Evolutionary conservation across 345 rosid species (phyloP), one percentile per base, ranked within the genome.

Genomic region (Acer yangbiense): DNA sequence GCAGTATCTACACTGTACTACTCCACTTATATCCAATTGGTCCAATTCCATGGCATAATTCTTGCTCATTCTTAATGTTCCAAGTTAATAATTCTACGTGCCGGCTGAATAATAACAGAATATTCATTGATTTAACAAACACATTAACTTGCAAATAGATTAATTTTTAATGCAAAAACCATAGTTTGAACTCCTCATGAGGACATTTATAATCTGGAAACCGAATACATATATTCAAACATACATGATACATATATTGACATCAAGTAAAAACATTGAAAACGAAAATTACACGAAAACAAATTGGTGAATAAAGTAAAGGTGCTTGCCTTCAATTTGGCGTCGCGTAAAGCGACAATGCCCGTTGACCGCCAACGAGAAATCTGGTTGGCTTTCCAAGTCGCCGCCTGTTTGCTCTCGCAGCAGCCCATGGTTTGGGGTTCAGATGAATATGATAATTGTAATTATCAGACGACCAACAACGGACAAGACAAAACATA

Each of bases 341-440:
- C 77, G 82, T 95, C 98, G 43, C 99, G 97, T 35, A 95, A 80
- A 32, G 94, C 94, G 72, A 95, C 94, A 80, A 95, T 93, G 82
- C 99, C 99, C 29, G 99, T 93, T 65, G 98, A 90, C 82, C 98
- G 93, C 99, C 99, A 93, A 21, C 97, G 88, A 3, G 94, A 83
- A 68, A 87, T n/a, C 85, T 94, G 85, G 74, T 71, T 80, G 52
- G 92, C 92, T 78, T 90, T 93, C 63, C 93, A 85, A n/a, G 25
- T 10, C 79, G 89, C 93, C 7, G 86, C 92, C 79, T 82, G 72
- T 80, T 84, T 90, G 93, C 97, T 93, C 65, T 68, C 78, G 77
- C 90, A 93, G 83, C 94, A 91, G 71, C 98, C 99, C 98, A 95
- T 95, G 71, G 39, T 71, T 43, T 10, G 50, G 13, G 50, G 50